Conservation (phyloP, 2,329 filamentous ascomycete genomes). For the Ophiostoma populinum region DNA sequence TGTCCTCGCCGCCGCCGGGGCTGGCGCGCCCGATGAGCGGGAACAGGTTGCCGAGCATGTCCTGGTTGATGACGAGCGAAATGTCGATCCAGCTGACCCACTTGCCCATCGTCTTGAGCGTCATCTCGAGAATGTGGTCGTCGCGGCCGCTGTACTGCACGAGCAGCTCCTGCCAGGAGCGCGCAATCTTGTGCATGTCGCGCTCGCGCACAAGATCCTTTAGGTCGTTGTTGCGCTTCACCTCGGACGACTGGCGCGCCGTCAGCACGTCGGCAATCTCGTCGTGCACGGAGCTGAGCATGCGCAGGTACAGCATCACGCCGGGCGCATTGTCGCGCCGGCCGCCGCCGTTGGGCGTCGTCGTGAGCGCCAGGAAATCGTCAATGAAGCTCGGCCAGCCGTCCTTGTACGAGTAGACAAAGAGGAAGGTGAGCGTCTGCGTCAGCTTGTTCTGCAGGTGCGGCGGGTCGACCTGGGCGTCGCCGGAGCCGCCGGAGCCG, state of each 20-base stretch:
- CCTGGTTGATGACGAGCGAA: constrained; percentile 74
- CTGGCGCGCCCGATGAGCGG: constrained; percentile 68
- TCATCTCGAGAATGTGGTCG: constrained; percentile 66
- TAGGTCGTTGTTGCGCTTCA: constrained; percentile 71
- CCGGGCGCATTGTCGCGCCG: constrained; percentile 53
- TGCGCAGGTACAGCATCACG: constrained; percentile 73
- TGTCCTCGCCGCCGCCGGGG: constrained; percentile 47
- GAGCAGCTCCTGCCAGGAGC: constrained; percentile 84
- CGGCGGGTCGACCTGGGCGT: constrained; percentile 46
- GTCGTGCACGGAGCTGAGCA: constrained; percentile 81
- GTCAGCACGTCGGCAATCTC: constrained; percentile 92
- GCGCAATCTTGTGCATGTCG: constrained; percentile 75
- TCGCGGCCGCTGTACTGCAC: constrained; percentile 55
- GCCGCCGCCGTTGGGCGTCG: constrained; percentile 34
- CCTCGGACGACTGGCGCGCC: constrained; percentile 57
- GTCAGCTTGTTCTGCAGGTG: constrained; percentile 92
- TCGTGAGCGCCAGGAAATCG: constrained; percentile 67
- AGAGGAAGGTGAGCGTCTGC: constrained; percentile 87
- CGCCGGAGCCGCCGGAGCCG: no score
- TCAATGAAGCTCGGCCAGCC: constrained; percentile 85
- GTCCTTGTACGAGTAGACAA: constrained; percentile 68
- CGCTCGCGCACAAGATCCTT: constrained; percentile 79
- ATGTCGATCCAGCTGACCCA: constrained; percentile 99
- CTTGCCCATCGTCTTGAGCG: constrained; percentile 77
- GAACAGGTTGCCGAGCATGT: constrained; percentile 70